These are phyloP conservation scores for Dentipellis fragilis DNA, from an alignment of 768 basidiomycete genomes.

Conservation along the genomic window DNA sequence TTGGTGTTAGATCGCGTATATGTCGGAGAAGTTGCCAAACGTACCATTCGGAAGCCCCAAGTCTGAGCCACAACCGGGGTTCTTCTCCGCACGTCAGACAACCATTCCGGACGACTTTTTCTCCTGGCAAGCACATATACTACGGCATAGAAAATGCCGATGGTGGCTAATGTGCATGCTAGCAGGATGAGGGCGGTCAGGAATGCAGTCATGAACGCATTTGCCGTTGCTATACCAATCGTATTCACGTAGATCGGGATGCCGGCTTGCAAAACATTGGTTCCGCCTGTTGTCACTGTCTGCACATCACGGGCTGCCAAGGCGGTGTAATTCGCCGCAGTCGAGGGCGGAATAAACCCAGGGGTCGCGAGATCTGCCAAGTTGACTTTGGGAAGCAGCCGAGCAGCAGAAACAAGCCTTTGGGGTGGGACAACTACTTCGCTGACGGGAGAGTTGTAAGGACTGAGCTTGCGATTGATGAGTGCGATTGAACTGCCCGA, in stretches of 20 bases:
- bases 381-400: conserved; percentile 14
- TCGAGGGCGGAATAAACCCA: neutral
- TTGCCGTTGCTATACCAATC: conserved; percentile 70
- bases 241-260: conserved; percentile 76
- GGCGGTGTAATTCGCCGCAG: neutral
- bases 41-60: conserved; percentile 62
- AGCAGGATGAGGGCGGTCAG: conserved; percentile 58
- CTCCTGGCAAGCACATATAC: conserved; percentile 6
- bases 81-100: conserved; percentile 16
- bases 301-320: conserved; percentile 34
- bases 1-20: conserved; percentile 16
- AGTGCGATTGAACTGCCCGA: conserved; percentile 56
- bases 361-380: conserved; percentile 4
- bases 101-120: neutral
- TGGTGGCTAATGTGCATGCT: conserved; percentile 42
- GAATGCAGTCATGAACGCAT: conserved; percentile 89
- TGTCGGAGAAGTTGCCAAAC: conserved; percentile 16
- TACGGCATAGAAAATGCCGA: conserved; percentile 43
- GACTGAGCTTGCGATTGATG: conserved; percentile 75
- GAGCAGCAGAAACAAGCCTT: conserved; percentile 5
- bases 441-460: conserved; percentile 42
- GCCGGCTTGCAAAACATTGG: conserved; percentile 68
- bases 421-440: neutral
- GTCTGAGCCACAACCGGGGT: conserved; percentile 41
- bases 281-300: conserved; percentile 51